Conservation (phyloP, 805 yeast species). For the Peterozyma xylosa region DNA sequence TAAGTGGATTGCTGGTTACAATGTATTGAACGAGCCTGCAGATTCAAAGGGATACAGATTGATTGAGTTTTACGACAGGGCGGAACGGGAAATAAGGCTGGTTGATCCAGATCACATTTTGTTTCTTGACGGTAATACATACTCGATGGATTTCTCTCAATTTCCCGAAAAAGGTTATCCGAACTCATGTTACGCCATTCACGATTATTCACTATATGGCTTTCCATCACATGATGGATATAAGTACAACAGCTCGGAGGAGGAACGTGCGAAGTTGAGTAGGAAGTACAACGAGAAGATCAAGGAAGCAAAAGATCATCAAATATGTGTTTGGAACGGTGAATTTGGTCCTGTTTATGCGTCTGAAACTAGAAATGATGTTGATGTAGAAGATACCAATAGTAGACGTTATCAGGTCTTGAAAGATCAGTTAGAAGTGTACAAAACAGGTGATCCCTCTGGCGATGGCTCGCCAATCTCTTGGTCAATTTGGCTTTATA, state of each 20-base stretch:
- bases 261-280: constrained; percentile 26
- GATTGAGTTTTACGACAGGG: constrained; percentile 27
- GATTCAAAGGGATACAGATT: constrained; percentile 33
- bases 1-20: constrained; percentile 46
- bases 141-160: constrained; percentile 41
- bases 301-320: constrained; percentile 28
- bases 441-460: constrained; percentile 38
- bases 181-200: constrained; percentile 42
- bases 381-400: constrained; percentile 28
- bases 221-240: constrained; percentile 30
- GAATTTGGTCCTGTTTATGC: constrained; percentile 47
- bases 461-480: constrained; percentile 36
- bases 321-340: constrained; percentile 48
- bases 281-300: constrained; percentile 34
- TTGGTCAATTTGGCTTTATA: constrained; percentile 49
- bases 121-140: constrained; percentile 43
- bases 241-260: constrained; percentile 27
- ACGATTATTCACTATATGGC: constrained; percentile 39
- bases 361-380: constrained; percentile 32
- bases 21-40: constrained; percentile 47
- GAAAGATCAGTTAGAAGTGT: constrained; percentile 36
- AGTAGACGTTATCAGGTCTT: constrained; percentile 31
- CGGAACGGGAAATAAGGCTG: constrained; percentile 30
- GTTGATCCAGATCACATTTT: constrained; percentile 42
- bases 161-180: constrained; percentile 32